Evolutionary conservation across 306 rosid genomes (phyloP), one percentile per base, ranked within the genome.

Genomic region (Elaeagnus macrophylla): DNA sequence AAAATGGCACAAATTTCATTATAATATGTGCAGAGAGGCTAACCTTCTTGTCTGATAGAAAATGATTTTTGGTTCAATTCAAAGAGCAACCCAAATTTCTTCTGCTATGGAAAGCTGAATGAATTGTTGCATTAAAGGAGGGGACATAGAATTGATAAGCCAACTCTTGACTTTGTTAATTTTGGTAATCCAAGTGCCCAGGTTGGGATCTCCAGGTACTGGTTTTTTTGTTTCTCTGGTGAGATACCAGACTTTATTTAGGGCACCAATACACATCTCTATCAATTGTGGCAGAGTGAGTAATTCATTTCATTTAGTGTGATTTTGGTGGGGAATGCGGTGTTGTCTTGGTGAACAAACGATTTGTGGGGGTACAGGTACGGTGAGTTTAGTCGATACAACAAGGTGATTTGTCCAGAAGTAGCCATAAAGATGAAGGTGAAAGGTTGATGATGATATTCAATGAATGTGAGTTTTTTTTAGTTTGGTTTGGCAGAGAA

Each of bases 1-100:
- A 2, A 48, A 48, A n/a, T 48, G 17, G 35, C 19, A 48, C 15
- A 18, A 14, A 48, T 35, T 51, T 62, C 59, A 50, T 52, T 62
- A 14, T 62, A 53, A 36, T 63, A 43, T 0, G 35, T 20, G 32
- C 7, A 40, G 1, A 40, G 12, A 40, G 9, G 44, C 1, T 7
- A 0, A 7, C 6, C 4, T 8, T 7, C 12, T 40, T 40, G 12
- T 7, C 4, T 25, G 32, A 25, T 25, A 5, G 32, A 25, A 25
- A 25, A 25, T 25, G 32, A 25, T 25, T 25, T 25, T 25, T 25
- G 32, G 32, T 25, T 25, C 4, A 25, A 0, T 40, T 40, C 12
- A 11, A 40, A 40, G 11, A 40, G 4, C 44, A 40, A 7, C 12
- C 44, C 44, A 40, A 7, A 40, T 11, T 11, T 40, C 4, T 4